phyloP scores from a whole-genome alignment of 1,139 yeast species.

The Cylindricascospora bacillispora region DNA sequence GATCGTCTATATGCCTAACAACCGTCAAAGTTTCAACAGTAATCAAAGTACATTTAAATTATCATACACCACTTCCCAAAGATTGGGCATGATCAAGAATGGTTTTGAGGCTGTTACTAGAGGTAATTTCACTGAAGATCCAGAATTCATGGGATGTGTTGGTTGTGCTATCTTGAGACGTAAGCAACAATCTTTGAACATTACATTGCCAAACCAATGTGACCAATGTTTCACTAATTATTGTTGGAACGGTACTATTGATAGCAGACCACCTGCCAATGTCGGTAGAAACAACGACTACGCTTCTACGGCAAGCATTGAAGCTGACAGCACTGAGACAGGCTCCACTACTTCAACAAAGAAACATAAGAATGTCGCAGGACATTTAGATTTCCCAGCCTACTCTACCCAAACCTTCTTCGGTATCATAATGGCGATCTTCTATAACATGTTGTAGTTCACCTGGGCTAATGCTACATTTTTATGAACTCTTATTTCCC shows the following conservation, averaged over 20 bases:
- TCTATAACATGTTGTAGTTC: too few relatives aligned
- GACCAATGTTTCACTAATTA: slow-evolving; percentile 54
- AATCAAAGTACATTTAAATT: slow-evolving; percentile 65
- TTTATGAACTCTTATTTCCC: too few relatives aligned
- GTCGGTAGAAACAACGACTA: slow-evolving; percentile 1
- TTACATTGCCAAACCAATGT: slow-evolving; percentile 60
- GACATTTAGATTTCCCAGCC: background rate
- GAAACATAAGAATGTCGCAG: background rate
- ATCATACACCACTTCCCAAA: slow-evolving; percentile 46
- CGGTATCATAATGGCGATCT: too few relatives aligned
- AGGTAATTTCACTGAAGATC: slow-evolving; percentile 58
- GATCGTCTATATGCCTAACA: slow-evolving; percentile 67
- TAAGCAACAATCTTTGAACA: slow-evolving; percentile 59
- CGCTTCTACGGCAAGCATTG: background rate
- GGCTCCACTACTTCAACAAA: background rate
- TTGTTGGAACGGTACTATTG: slow-evolving; percentile 64
- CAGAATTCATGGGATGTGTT: slow-evolving; percentile 66
- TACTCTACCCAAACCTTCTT: too few relatives aligned
- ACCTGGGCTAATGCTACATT: too few relatives aligned
- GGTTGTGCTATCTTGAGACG: slow-evolving; percentile 85
- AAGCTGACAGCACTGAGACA: background rate
- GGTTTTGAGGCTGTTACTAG: slow-evolving; percentile 74
- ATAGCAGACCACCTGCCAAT: slow-evolving; percentile 7
- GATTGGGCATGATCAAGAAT: slow-evolving; percentile 51
- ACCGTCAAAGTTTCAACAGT: slow-evolving; percentile 52